A percentile compares a stretch with the other conserved stretches of the same genome.
Evolutionary conservation across 768 basidiomycete species (phyloP).

Genomic region (Boletus barrowsii): DNA sequence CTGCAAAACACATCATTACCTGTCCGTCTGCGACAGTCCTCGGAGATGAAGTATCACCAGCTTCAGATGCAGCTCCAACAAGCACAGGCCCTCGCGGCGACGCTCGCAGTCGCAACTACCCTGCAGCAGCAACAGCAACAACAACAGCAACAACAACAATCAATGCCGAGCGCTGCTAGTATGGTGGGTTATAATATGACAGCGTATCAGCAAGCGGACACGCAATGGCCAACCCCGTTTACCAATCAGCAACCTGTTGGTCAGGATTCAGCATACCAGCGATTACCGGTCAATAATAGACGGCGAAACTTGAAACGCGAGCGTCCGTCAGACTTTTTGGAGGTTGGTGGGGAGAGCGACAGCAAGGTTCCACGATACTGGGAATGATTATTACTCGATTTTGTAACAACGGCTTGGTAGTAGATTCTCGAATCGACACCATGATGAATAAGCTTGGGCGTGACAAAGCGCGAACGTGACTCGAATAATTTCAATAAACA

Average conservation of each 20-base stretch:
- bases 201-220: slow-evolving; percentile 39
- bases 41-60: slow-evolving; percentile 81
- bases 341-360: slow-evolving; percentile 62
- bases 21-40: slow-evolving; percentile 67
- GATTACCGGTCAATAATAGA: slow-evolving; percentile 78
- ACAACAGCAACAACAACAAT: slow-evolving; percentile 40
- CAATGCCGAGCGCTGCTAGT: slow-evolving; percentile 29
- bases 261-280: slow-evolving; percentile 85
- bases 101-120: slow-evolving; percentile 54
- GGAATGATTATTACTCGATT: slow-evolving; percentile 46
- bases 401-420: neutral
- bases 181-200: slow-evolving; percentile 42
- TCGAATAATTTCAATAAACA: slow-evolving; percentile 12
- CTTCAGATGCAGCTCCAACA: slow-evolving; percentile 77
- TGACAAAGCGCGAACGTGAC: slow-evolving; percentile 26
- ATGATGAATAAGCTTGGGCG: slow-evolving; percentile 11
- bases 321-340: slow-evolving; percentile 79
- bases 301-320: slow-evolving; percentile 77
- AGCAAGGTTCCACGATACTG: slow-evolving; percentile 71
- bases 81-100: slow-evolving; percentile 68
- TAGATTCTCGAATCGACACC: no score
- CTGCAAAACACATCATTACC: slow-evolving; percentile 78
- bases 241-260: slow-evolving; percentile 61
- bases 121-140: slow-evolving; percentile 52
- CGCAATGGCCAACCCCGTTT: slow-evolving; percentile 48